These are phyloP conservation scores for Fraxinus americana DNA, from an alignment of 257 asterid species.

Conservation along the genomic window DNA sequence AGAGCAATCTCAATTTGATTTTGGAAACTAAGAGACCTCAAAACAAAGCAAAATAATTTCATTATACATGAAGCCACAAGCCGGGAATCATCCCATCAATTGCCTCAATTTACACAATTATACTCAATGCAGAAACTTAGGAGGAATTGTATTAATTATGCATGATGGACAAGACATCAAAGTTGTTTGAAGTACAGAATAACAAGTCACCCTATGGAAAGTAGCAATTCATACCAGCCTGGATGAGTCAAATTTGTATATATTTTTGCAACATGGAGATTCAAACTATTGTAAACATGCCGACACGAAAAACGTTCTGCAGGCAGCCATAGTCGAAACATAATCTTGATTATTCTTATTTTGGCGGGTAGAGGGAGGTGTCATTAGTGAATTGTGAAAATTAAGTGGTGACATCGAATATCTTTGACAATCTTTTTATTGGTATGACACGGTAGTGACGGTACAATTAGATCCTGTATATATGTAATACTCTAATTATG, in stretches of 20 bases:
- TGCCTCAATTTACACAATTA: no score
- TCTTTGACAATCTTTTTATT: not conserved
- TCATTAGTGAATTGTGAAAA: not conserved
- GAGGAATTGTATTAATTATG: no score
- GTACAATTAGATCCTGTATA: not conserved
- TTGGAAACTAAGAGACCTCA: no score
- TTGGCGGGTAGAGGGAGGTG: not conserved
- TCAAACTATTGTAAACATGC: not conserved
- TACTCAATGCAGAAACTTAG: no score
- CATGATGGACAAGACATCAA: no score
- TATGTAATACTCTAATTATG: not conserved
- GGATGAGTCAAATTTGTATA: not conserved
- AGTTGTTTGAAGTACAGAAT: no score
- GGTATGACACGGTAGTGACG: not conserved
- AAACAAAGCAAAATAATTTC: no score
- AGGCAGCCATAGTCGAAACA: not conserved
- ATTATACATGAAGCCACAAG: no score
- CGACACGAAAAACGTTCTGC: not conserved
- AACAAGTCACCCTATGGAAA: not conserved
- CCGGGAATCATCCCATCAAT: no score
- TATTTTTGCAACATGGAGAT: not conserved
- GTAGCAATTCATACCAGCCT: not conserved
- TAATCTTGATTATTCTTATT: not conserved
- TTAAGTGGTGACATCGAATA: not conserved
- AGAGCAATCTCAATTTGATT: no score